Conservation (phyloP, 805 yeast genomes). For the Tetrapisispora nanseiensis region DNA sequence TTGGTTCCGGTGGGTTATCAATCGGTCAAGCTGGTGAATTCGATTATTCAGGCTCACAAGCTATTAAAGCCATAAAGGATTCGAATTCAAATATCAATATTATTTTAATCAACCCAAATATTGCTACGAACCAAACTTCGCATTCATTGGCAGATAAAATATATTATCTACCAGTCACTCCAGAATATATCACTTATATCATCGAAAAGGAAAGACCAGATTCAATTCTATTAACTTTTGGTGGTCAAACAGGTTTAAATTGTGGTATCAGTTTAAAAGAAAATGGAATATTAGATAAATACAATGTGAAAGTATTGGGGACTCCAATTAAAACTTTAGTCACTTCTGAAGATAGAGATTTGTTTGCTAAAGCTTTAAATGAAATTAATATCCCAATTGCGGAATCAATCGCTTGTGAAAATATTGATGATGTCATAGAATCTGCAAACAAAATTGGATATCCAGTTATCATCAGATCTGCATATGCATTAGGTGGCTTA, state of each 20-base stretch:
- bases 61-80: conserved; percentile 89
- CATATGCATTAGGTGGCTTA: conserved; percentile 93
- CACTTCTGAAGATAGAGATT: conserved; percentile 95
- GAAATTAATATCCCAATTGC: conserved; percentile 96
- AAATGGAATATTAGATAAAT: conserved; percentile 87
- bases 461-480: conserved; percentile 95
- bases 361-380: conserved; percentile 88
- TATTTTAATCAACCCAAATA: conserved; percentile 86
- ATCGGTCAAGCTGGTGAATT: conserved; percentile 99
- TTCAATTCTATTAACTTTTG: conserved; percentile 90
- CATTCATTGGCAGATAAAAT: conserved; percentile 92
- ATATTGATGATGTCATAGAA: conserved; percentile 82
- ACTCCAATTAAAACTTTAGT: conserved; percentile 94
- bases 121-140: conserved; percentile 94
- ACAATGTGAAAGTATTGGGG: conserved; percentile 89
- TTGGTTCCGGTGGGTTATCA: conserved; percentile 95
- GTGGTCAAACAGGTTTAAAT: conserved; percentile 96
- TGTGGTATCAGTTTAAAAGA: conserved; percentile 92
- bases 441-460: conserved; percentile 87
- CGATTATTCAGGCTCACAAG: conserved; percentile 95
- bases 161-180: conserved; percentile 91
- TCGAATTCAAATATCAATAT: conserved; percentile 74
- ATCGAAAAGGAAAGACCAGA: conserved; percentile 95
- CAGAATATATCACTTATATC: conserved; percentile 90
- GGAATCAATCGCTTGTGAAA: conserved; percentile 89